Evolutionary conservation across 768 basidiomycete species (phyloP).

Genomic region (Coprinellus aureogranulatus): DNA sequence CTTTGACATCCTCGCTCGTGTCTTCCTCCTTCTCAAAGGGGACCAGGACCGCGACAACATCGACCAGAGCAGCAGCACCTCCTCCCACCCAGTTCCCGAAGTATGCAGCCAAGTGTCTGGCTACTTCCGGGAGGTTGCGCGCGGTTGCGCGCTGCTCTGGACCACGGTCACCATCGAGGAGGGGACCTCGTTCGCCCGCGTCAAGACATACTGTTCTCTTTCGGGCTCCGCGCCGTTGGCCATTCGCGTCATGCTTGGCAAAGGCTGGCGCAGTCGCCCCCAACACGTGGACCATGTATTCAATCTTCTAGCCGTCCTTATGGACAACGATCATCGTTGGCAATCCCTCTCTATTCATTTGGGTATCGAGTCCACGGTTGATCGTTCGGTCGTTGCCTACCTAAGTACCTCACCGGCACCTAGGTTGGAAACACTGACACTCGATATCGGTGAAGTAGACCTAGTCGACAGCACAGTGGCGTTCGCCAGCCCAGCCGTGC

Average conservation of each 20-base stretch:
- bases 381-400: constrained; percentile 25
- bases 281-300: constrained; percentile 4
- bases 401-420: constrained; percentile 31
- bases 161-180: constrained; percentile 29
- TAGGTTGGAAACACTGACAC: constrained; percentile 35
- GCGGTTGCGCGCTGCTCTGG: constrained; percentile 42
- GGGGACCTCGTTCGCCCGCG: constrained; percentile 14
- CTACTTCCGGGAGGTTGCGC: constrained; percentile 37
- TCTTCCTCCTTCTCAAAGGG: constrained; percentile 9
- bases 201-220: constrained; percentile 31
- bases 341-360: constrained; percentile 31
- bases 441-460: constrained; percentile 25
- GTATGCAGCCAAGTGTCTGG: constrained; percentile 38
- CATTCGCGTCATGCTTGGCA: constrained; percentile 27
- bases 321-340: constrained; percentile 35
- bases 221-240: constrained; percentile 31
- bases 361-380: constrained; percentile 19
- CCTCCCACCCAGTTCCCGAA: constrained; percentile 31
- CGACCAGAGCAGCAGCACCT: not conserved
- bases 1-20: constrained; percentile 5
- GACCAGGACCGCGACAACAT: not conserved
- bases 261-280: not conserved
- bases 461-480: constrained; percentile 22
- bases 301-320: constrained; percentile 15
- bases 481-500: constrained; percentile 17